Evolutionary conservation across 148 eudicot species (phyloP).

Genomic region (Camellia sinensis): DNA sequence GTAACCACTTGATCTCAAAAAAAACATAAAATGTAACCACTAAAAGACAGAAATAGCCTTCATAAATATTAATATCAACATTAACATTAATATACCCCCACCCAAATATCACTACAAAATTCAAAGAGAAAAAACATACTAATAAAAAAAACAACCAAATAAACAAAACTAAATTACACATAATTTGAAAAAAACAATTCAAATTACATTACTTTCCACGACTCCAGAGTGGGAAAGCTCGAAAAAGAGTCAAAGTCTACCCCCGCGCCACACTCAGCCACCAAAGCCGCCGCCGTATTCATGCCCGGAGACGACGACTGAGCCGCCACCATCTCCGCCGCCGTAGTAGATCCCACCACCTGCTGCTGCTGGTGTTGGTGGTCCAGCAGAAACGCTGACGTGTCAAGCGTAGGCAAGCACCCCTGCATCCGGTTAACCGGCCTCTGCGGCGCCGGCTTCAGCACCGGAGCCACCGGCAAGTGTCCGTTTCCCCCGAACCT

Average conservation of each 20-base stretch:
- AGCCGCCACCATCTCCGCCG: not conserved
- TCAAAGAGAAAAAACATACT: not conserved
- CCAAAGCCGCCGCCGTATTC: slow-evolving; percentile 14
- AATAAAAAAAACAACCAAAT: not conserved
- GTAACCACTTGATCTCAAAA: too few species aligned
- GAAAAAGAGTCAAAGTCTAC: slow-evolving; percentile 56
- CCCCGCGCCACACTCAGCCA: slow-evolving; percentile 27
- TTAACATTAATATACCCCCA: too few species aligned
- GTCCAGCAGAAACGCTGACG: slow-evolving; percentile 66
- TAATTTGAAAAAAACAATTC: not conserved
- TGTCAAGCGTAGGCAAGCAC: slow-evolving; percentile 71
- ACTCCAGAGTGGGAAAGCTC: slow-evolving; percentile 81
- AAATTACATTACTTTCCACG: slow-evolving; percentile 47
- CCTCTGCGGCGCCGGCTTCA: slow-evolving; percentile 73
- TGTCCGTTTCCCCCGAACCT: slow-evolving; percentile 28
- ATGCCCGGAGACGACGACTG: not conserved
- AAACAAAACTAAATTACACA: not conserved
- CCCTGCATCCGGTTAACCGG: slow-evolving; percentile 34
- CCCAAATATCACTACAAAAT: too few species aligned
- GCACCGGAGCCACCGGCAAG: slow-evolving; percentile 21
- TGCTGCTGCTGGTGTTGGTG: slow-evolving; percentile 30
- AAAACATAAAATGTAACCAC: too few species aligned
- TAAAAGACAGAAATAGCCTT: too few species aligned
- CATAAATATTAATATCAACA: too few species aligned
- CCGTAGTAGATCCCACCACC: slow-evolving; percentile 10